Base-by-base conservation (phyloP, 1,284 basidiomycete genomes). In the Ceratobasidium sp. region DNA sequence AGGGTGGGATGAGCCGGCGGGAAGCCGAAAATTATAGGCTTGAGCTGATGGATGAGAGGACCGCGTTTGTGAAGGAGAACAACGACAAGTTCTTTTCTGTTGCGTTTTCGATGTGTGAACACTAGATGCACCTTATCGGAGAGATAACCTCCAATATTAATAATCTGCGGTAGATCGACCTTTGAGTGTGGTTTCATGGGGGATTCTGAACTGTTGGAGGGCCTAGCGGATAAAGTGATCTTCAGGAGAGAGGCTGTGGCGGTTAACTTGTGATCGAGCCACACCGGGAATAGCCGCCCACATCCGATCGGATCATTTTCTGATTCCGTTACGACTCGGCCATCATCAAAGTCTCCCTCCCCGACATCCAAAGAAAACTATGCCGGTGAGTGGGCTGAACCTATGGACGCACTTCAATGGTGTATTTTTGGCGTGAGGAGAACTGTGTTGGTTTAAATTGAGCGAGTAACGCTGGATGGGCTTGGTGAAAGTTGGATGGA, bases 21-120 rank as follows among this genome's bases (percentile, higher is more conserved):
- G 84, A 84, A 40, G 85, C 85, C 28, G 83, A 85, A 78, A 53
- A 73, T 18, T 71, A 83, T 42, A 15, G 70, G 12, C 42, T 73
- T 53, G 56, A 73, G 33, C 12, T 63, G 42, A 73, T 73, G 70
- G 80, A 53, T 18, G 85, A 86, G 80, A 79, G 85, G 68, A 81
- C 78, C 5, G 70, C 70, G 53, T 72, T 72, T 39, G 55, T 76
- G 0, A 40, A n/a, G 9, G 78, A 44, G 15, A 63, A 75, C 51
- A 63, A 79, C 51, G 64, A 75, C 18, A 55, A 46, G 26, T 67
- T 60, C 18, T 79, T 79, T 42, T 53, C 39, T n/a, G 61, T 68
- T 28, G 61, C 66, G 39, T 79, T 79, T 56, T 75, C 60, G n/a
- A 75, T 79, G 70, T 79, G 78, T 33, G 78, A 79, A 49, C 78